A percentile compares a stretch with the other conserved stretches of the same genome.
Evolutionary conservation across 441 rosid genomes (phyloP).

Genomic region (Euphorbia schlechtendalii): DNA sequence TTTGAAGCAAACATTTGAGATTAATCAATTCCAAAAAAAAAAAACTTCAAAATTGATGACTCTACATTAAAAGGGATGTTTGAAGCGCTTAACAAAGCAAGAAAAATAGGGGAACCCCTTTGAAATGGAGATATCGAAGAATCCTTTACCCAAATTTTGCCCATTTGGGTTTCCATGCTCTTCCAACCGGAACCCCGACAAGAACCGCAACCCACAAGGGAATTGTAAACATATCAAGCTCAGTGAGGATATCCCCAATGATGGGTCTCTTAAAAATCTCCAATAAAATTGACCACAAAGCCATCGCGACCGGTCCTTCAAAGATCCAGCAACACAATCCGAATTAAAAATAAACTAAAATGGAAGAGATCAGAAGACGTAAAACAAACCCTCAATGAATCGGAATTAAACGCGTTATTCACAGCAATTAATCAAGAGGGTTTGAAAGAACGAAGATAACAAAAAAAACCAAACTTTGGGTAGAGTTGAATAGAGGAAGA

Average conservation of each 20-base stretch:
- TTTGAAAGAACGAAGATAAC: slow-evolving; percentile 4
- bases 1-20: not conserved
- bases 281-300: slow-evolving; percentile 31
- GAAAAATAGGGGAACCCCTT: slow-evolving; percentile 9
- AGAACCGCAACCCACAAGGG: slow-evolving; percentile 77
- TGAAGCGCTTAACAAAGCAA: not conserved
- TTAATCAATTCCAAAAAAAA: not conserved
- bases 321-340: not conserved
- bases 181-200: slow-evolving; percentile 73
- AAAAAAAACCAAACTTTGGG: not conserved
- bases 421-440: slow-evolving; percentile 43
- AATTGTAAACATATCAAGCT: slow-evolving; percentile 38
- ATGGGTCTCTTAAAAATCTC: slow-evolving; percentile 41
- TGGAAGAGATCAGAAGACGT: not conserved
- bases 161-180: slow-evolving; percentile 95
- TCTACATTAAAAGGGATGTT: not conserved
- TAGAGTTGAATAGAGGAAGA: not conserved
- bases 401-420: slow-evolving; percentile 31
- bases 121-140: slow-evolving; percentile 19
- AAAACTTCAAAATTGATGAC: slow-evolving; percentile 1
- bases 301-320: slow-evolving; percentile 28
- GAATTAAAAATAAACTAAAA: not conserved
- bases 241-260: slow-evolving; percentile 37
- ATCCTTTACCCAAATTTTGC: slow-evolving; percentile 44
- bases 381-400: slow-evolving; percentile 32